Conservation (phyloP, 2,329 filamentous ascomycete genomes). For the Curvularia spicifera region DNA sequence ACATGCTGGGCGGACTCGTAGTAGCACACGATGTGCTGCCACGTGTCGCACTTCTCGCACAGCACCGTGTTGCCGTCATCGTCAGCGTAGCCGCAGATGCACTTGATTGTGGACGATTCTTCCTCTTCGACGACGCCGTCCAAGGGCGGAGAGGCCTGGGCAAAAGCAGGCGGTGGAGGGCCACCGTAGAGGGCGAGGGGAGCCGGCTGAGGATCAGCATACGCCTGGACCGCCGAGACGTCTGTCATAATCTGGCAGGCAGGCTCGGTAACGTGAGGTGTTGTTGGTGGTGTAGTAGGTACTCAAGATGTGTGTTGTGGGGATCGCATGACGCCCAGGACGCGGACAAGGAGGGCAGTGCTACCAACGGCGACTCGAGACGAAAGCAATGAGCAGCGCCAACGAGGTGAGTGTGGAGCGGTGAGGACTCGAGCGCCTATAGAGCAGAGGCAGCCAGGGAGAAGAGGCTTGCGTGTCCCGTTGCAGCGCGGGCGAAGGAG, state of each 20-base stretch:
- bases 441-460: constrained; percentile 24
- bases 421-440: constrained; percentile 19
- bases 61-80: constrained; percentile 98
- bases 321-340: constrained; percentile 53
- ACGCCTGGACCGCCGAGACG: constrained; percentile 50
- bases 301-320: constrained; percentile 47
- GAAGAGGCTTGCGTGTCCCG: constrained; percentile 40
- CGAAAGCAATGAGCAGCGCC: constrained; percentile 32
- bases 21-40: constrained; percentile 98
- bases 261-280: constrained; percentile 29
- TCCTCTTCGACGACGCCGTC: constrained; percentile 64
- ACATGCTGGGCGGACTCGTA: constrained; percentile 77
- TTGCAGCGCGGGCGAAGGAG: constrained; percentile 28
- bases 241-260: constrained; percentile 53
- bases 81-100: constrained; percentile 90
- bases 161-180: constrained; percentile 42
- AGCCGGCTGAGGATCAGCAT: constrained; percentile 53
- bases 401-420: constrained; percentile 18
- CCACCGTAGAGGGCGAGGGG: constrained; percentile 41
- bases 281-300: constrained; percentile 34
- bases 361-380: constrained; percentile 33
- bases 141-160: constrained; percentile 46
- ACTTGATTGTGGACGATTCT: constrained; percentile 94
- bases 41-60: constrained; percentile 94
- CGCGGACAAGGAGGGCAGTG: constrained; percentile 40